These are phyloP conservation scores for Ophiosphaerella narmari DNA, from an alignment of 2,329 filamentous ascomycete species.

Conservation along the genomic window DNA sequence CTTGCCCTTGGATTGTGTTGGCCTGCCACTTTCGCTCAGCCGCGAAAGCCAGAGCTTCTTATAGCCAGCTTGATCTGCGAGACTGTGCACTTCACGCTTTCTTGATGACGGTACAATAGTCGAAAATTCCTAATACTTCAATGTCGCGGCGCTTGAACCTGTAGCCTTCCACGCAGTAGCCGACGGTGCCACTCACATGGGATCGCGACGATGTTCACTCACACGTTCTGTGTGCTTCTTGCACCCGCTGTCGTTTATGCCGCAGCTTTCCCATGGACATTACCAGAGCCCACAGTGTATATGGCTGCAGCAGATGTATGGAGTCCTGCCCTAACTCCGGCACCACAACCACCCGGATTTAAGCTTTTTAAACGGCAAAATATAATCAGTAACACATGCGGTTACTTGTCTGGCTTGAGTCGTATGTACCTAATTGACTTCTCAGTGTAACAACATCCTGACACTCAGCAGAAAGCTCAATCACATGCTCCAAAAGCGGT, in stretches of 20 bases:
- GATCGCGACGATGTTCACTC: slow-evolving; percentile 28
- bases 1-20: slow-evolving; percentile 13
- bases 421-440: slow-evolving; percentile 17
- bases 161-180: neutral
- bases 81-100: neutral
- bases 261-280: slow-evolving; percentile 32
- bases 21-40: slow-evolving; percentile 19
- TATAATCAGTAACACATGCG: slow-evolving; percentile 33
- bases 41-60: slow-evolving; percentile 10
- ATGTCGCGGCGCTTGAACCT: no score
- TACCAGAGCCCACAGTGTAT: slow-evolving; percentile 34
- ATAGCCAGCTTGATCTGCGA: slow-evolving; percentile 13
- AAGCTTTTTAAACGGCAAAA: slow-evolving; percentile 34
- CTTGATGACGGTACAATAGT: neutral
- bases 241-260: slow-evolving; percentile 30
- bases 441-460: slow-evolving; percentile 2
- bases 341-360: slow-evolving; percentile 23
- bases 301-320: slow-evolving; percentile 29
- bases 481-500: slow-evolving; percentile 34
- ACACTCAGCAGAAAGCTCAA: slow-evolving; percentile 26
- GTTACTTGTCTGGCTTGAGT: slow-evolving; percentile 31
- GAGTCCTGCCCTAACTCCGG: slow-evolving; percentile 39
- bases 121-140: no score
- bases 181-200: slow-evolving; percentile 11
- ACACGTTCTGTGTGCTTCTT: slow-evolving; percentile 32